Evolutionary conservation across 306 rosid genomes (phyloP), one percentile per base, ranked within the genome.

Genomic region (Rosa persica): DNA sequence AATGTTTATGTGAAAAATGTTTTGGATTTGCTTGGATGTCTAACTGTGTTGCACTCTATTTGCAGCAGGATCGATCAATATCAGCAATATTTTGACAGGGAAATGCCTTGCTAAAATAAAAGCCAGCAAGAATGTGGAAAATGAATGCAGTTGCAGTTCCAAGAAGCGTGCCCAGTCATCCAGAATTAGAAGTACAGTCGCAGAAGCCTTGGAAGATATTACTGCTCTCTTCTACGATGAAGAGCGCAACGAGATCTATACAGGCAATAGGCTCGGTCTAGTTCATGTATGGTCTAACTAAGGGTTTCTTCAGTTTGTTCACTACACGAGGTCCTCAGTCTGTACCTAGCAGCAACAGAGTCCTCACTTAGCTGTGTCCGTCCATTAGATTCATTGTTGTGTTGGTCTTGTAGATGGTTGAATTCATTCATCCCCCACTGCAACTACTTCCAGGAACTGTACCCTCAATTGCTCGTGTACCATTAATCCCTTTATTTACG

Each of bases 271-370:
- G 80, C 89, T 87, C 10, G 98, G 98, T 79, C 85, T 91, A 58
- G 87, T 93, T 82, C 98, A 93, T 78, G 98, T 93, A 77, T 93
- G 98, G 98, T 91, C 97, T 42, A 93, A 93, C 91, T 93, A 78
- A 85, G n/a, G 78, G 61, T 46, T 58, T 83, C 73, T 73, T 80
- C 67, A 76, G 42, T 69, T 43, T 72, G 76, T 61, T 80, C 78
- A 23, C 47, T 30, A 27, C 71, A 20, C 17, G 47, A 67, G 71
- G 48, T 39, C 47, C 68, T 66, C 13, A 38, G 23, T 66, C 48
- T 66, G 70, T 66, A 38, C 71, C 71, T 66, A 36, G 71, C 71
- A 39, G 71, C 47, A 40, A 39, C 48, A 38, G 23, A 8, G 0
- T 39, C 71, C 71, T 66, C 71, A 4, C 13, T 67, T 9, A 19